Evolutionary conservation across 129 eudicot species (phyloP).

Genomic region (Flaveria trinervia): DNA sequence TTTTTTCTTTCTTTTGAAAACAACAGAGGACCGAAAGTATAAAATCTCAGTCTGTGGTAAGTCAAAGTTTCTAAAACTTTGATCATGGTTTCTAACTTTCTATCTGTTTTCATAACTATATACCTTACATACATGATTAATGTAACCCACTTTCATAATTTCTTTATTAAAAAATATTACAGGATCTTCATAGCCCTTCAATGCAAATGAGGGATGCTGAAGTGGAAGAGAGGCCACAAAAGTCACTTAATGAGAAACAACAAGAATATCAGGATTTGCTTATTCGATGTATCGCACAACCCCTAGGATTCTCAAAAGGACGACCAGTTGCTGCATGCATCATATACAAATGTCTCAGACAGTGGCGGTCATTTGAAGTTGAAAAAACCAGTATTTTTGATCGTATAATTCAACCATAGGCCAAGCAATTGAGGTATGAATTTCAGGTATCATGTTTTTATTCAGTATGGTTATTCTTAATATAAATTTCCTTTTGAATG

Average conservation of each 20-base stretch:
- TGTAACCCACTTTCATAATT: not conserved
- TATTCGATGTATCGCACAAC: constrained; percentile 87
- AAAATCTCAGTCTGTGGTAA: constrained; percentile 49
- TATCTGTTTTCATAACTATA: not conserved
- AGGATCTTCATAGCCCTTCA: constrained; percentile 77
- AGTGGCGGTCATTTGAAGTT: constrained; percentile 87
- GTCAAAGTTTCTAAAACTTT: constrained; percentile 21
- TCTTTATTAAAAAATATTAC: constrained; percentile 23
- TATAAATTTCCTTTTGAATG: constrained; percentile 30
- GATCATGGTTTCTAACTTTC: constrained; percentile 2
- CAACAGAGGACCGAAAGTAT: constrained; percentile 75
- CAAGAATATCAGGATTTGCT: constrained; percentile 96
- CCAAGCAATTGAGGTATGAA: constrained; percentile 81
- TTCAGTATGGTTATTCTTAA: constrained; percentile 3
- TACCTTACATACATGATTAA: not conserved
- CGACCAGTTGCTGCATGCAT: constrained; percentile 94
- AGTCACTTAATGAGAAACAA: constrained; percentile 91
- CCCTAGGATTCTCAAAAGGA: constrained; percentile 80
- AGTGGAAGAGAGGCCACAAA: constrained; percentile 83
- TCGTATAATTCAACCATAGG: constrained; percentile 88
- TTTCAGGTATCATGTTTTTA: not conserved
- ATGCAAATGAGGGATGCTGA: constrained; percentile 53
- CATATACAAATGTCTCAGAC: constrained; percentile 87
- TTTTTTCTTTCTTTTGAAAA: constrained; percentile 19
- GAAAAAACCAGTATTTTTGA: constrained; percentile 92